Evolutionary conservation across 2,329 filamentous ascomycete genomes (phyloP).

Genomic region (Phialophora macrospora): DNA sequence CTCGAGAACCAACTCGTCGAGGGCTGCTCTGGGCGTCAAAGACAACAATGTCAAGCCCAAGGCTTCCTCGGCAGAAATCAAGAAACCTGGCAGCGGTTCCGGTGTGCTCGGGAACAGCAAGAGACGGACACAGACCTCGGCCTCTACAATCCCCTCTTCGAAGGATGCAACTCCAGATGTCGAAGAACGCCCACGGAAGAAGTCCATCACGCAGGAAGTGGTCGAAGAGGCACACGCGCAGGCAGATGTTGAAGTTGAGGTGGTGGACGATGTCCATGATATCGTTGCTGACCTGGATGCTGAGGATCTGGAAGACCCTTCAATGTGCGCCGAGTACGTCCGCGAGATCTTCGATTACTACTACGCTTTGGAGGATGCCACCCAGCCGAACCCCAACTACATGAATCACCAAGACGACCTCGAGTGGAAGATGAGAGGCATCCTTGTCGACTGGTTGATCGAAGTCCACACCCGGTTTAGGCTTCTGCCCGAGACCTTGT

Average conservation of each 20-base stretch:
- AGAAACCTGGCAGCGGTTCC: conserved; percentile 74
- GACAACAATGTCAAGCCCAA: conserved; percentile 66
- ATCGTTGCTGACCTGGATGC: conserved; percentile 69
- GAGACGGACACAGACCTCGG: conserved; percentile 64
- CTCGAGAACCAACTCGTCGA: conserved; percentile 63
- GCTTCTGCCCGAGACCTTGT: conserved; percentile 91
- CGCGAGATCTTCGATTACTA: conserved; percentile 97
- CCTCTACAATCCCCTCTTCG: conserved; percentile 47
- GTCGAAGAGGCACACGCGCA: conserved; percentile 46
- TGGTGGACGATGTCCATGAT: conserved; percentile 40
- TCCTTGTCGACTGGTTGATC: conserved; percentile 96
- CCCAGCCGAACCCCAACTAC: conserved; percentile 87
- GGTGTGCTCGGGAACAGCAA: conserved; percentile 70
- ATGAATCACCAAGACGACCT: conserved; percentile 94
- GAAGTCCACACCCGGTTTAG: conserved; percentile 98
- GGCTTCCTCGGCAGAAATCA: conserved; percentile 61
- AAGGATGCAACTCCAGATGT: conserved; percentile 61
- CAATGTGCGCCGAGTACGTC: conserved; percentile 98
- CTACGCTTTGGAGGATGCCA: conserved; percentile 78
- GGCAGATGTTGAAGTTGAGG: conserved; percentile 3
- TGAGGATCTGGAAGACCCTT: conserved; percentile 88
- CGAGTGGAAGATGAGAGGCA: conserved; percentile 98
- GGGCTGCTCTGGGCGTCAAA: conserved; percentile 69
- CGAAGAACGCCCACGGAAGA: conserved; percentile 72
- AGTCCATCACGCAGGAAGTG: conserved; percentile 61